Percentiles rank a stretch among this genome's conserved stretches.
Conservation (phyloP, 2,329 filamentous ascomycete species). For the Tolypocladium cylindrosporum region DNA sequence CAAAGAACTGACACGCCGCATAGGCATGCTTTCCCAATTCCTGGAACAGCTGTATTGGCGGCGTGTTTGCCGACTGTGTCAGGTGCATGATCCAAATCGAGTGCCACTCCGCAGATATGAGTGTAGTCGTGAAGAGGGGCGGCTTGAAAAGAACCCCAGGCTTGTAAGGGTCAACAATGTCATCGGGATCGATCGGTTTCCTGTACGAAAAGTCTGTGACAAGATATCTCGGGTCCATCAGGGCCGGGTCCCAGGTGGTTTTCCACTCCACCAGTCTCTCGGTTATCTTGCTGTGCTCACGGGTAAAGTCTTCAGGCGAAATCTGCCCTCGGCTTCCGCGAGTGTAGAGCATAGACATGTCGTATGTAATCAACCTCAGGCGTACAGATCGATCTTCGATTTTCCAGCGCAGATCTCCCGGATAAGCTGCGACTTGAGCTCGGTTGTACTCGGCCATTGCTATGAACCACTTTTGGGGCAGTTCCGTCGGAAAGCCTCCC, state of each 20-base stretch:
- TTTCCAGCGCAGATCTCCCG: slow-evolving; percentile 53
- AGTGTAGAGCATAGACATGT: slow-evolving; percentile 71
- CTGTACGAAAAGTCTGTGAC: slow-evolving; percentile 53
- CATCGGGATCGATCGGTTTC: slow-evolving; percentile 42
- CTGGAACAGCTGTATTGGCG: slow-evolving; percentile 36
- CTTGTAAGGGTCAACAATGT: slow-evolving; percentile 66
- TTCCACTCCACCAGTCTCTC: slow-evolving; percentile 39
- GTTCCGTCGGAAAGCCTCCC: slow-evolving; percentile 63
- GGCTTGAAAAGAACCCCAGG: slow-evolving; percentile 60
- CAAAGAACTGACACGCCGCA: slow-evolving; percentile 67
- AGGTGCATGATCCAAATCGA: slow-evolving; percentile 73
- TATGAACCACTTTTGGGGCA: slow-evolving; percentile 72
- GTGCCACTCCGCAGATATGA: slow-evolving; percentile 66
- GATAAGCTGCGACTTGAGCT: slow-evolving; percentile 46
- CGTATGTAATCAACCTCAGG: slow-evolving; percentile 64
- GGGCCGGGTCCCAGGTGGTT: slow-evolving; percentile 45
- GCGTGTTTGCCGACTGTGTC: slow-evolving; percentile 54
- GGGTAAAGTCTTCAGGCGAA: slow-evolving; percentile 51
- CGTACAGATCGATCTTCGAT: slow-evolving; percentile 57
- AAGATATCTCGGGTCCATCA: slow-evolving; percentile 51
- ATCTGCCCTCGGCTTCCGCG: slow-evolving; percentile 56
- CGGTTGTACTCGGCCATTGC: slow-evolving; percentile 53
- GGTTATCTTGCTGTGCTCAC: slow-evolving; percentile 47
- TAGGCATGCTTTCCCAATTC: slow-evolving; percentile 55
- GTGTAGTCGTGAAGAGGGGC: slow-evolving; percentile 64